These are phyloP conservation scores for Didymella arachidicola DNA, from an alignment of 2,329 filamentous ascomycete species.

Conservation along the genomic window DNA sequence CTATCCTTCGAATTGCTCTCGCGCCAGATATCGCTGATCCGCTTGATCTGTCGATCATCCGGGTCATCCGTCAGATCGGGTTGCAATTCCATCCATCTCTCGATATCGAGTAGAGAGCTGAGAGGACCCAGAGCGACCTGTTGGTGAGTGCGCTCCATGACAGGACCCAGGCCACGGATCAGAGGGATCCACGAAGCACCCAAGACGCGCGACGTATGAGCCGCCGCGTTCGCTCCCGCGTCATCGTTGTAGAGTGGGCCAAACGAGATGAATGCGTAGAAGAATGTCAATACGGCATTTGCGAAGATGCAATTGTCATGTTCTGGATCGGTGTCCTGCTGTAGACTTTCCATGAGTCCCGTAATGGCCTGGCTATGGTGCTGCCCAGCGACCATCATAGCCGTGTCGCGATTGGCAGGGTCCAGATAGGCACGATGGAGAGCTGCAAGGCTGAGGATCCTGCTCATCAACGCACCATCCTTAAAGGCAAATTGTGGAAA, in stretches of 20 bases:
- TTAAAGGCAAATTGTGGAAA: conserved; percentile 23
- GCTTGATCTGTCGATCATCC: conserved; percentile 21
- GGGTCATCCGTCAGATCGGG: conserved; percentile 9
- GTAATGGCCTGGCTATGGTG: conserved; percentile 25
- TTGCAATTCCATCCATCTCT: conserved; percentile 24
- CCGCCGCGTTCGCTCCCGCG: neutral
- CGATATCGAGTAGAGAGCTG: conserved; percentile 20
- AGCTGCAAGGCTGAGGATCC: conserved; percentile 27
- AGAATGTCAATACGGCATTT: conserved; percentile 19
- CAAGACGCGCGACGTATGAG: conserved; percentile 24
- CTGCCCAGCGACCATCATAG: conserved; percentile 19
- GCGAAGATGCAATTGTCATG: conserved; percentile 24
- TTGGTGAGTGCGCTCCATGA: conserved; percentile 20
- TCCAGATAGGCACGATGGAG: conserved; percentile 27
- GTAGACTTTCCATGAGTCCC: conserved; percentile 22
- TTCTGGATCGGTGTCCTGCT: neutral
- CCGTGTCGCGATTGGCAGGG: conserved; percentile 16
- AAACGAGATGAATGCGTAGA: conserved; percentile 29
- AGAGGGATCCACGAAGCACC: conserved; percentile 34
- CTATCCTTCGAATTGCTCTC: conserved; percentile 1
- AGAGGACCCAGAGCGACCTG: conserved; percentile 25
- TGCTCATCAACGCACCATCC: conserved; percentile 24
- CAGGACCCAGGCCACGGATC: conserved; percentile 22
- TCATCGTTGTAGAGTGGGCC: conserved; percentile 24
- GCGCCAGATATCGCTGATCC: conserved; percentile 23